Conservation (phyloP, 169 alveolate species). For the Plasmodium relictum region DNA sequence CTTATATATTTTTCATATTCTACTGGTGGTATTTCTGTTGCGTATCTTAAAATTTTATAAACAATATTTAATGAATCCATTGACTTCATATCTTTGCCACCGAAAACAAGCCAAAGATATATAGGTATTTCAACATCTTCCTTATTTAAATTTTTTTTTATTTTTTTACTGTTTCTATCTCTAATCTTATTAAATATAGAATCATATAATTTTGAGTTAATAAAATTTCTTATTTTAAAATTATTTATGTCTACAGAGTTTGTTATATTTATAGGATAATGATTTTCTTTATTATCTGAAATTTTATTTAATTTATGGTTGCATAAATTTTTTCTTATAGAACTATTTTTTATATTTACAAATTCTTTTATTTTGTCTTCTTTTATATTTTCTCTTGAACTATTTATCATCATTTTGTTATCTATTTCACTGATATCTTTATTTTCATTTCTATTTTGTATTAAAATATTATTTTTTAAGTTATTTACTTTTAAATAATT, state of each 20-base stretch:
- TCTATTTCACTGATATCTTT: background rate
- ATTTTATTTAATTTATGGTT: background rate
- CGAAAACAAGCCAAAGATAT: slow-evolving; percentile 65
- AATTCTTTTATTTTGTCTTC: background rate
- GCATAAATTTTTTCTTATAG: background rate
- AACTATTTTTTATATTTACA: background rate
- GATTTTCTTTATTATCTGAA: background rate
- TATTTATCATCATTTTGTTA: background rate
- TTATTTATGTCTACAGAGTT: slow-evolving; percentile 14
- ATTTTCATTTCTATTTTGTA: background rate
- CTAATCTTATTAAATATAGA: slow-evolving; percentile 34
- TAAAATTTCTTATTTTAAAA: slow-evolving; percentile 49
- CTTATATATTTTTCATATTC: slow-evolving; percentile 51
- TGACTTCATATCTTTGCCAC: slow-evolving; percentile 76
- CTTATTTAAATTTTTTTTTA: slow-evolving; percentile 17
- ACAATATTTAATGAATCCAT: slow-evolving; percentile 67
- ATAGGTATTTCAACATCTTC: slow-evolving; percentile 38
- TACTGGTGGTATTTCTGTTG: slow-evolving; percentile 75
- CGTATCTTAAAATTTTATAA: slow-evolving; percentile 56
- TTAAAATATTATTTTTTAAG: background rate
- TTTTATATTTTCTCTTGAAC: background rate
- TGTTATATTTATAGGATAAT: background rate
- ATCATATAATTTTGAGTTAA: slow-evolving; percentile 42
- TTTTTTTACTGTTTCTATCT: slow-evolving; percentile 37
- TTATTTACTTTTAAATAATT: background rate